phyloP scores from a whole-genome alignment of 306 rosid genomes.

The Sindora glabra region DNA sequence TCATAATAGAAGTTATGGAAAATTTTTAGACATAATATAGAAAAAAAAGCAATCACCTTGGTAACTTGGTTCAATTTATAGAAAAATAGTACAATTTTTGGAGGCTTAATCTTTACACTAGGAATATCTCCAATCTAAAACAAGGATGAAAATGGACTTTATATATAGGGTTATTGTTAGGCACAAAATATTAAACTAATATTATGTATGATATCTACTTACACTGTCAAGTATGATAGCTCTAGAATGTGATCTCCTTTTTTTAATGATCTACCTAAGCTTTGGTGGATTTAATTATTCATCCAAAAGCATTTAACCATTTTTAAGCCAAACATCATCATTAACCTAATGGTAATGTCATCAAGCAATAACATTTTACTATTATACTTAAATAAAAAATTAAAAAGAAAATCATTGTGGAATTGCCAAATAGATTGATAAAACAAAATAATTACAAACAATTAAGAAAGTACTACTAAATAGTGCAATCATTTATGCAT shows the following conservation, averaged over 20 bases:
- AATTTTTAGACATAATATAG: conserved; percentile 5
- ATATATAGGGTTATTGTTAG: neutral
- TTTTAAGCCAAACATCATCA: conserved; percentile 84
- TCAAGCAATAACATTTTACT: conserved; percentile 9
- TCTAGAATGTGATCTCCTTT: conserved; percentile 82
- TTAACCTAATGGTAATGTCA: conserved; percentile 48
- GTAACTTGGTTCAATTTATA: conserved; percentile 96
- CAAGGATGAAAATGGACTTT: conserved; percentile 7
- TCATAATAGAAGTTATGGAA: neutral
- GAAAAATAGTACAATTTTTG: conserved; percentile 80
- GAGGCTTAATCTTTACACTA: conserved; percentile 93
- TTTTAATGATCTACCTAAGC: conserved; percentile 74
- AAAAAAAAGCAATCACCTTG: conserved; percentile 45
- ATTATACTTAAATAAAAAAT: conserved; percentile 5
- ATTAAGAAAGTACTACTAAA: neutral
- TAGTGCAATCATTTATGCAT: neutral
- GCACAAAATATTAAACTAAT: neutral
- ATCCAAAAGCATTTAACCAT: conserved; percentile 96
- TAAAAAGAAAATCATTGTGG: conserved; percentile 3
- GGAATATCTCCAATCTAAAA: conserved; percentile 95
- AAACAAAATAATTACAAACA: neutral
- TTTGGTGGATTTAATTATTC: conserved; percentile 65
- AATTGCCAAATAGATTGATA: neutral
- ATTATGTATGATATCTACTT: conserved; percentile 30
- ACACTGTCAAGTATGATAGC: conserved; percentile 97